Percentiles rank a stretch among this genome's conserved stretches.
phyloP scores from a whole-genome alignment of 805 yeast genomes.

The Nakazawaea molendinolei region DNA sequence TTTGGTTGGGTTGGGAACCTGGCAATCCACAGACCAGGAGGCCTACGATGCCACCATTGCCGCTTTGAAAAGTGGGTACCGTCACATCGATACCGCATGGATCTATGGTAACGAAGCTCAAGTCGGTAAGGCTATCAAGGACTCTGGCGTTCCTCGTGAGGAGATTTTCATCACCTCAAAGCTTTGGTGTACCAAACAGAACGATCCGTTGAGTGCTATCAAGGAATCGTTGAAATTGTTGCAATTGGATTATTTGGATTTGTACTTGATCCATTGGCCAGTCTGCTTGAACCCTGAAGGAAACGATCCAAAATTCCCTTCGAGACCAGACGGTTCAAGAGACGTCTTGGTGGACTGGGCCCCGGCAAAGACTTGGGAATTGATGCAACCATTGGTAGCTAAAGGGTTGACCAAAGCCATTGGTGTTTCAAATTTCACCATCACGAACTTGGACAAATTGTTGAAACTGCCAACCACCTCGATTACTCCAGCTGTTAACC shows the following conservation, averaged over 20 bases:
- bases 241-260: conserved; percentile 55
- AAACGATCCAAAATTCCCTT: conserved; percentile 25
- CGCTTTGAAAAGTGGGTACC: conserved; percentile 61
- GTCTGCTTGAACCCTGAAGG: conserved; percentile 34
- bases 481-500: conserved; percentile 63
- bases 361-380: conserved; percentile 57
- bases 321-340: conserved; percentile 28
- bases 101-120: conserved; percentile 61
- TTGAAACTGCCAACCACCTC: conserved; percentile 40
- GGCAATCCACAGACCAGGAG: conserved; percentile 48
- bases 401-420: conserved; percentile 54
- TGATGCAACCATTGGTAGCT: conserved; percentile 51
- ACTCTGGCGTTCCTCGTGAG: conserved; percentile 34
- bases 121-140: conserved; percentile 56
- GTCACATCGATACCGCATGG: conserved; percentile 73
- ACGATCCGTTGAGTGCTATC: conserved; percentile 39
- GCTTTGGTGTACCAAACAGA: conserved; percentile 40
- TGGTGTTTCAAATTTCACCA: conserved; percentile 75
- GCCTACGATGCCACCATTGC: conserved; percentile 46
- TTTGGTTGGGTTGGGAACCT: conserved; percentile 67
- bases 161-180: conserved; percentile 61
- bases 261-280: conserved; percentile 69
- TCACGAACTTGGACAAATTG: conserved; percentile 45
- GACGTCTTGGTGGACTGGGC: conserved; percentile 27
- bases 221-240: conserved; percentile 44